Evolutionary conservation across 768 basidiomycete genomes (phyloP).

Genomic region (Agrocybe pediades): DNA sequence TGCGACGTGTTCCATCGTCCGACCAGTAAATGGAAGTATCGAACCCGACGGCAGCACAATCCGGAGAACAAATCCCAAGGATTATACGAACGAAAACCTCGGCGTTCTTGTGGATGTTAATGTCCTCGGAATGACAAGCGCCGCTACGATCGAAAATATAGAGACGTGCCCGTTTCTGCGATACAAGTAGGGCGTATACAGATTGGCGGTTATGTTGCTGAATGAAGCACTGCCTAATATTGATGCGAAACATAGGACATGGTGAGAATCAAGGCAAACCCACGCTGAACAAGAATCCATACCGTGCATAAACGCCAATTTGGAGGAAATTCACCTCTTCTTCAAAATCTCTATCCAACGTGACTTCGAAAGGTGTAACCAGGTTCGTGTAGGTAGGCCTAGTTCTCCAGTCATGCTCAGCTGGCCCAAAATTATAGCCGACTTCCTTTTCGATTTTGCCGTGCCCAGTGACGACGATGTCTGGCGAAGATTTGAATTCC

Average conservation of each 20-base stretch:
- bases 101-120: conserved; percentile 19
- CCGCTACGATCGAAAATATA: conserved; percentile 24
- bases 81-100: conserved; percentile 21
- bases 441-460: too few species aligned
- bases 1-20: not conserved
- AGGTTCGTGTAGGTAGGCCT: not conserved
- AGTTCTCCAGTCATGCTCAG: too few species aligned
- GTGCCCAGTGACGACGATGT: not conserved
- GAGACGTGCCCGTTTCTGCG: conserved; percentile 8
- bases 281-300: too few species aligned
- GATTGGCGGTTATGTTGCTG: conserved; percentile 20
- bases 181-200: conserved; percentile 19
- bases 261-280: too few species aligned
- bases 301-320: conserved; percentile 16
- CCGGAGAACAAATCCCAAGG: conserved; percentile 16
- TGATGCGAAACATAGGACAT: too few species aligned
- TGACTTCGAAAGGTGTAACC: conserved; percentile 12
- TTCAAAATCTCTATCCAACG: not conserved
- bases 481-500: not conserved
- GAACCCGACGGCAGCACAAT: conserved; percentile 19
- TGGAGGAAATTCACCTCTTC: conserved; percentile 2
- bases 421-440: not conserved
- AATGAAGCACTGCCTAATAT: conserved; percentile 20
- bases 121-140: not conserved
- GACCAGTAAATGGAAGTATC: conserved; percentile 23